These are phyloP conservation scores for Gnaphalium uliginosum DNA, from an alignment of 129 eudicot species.

Conservation along the genomic window DNA sequence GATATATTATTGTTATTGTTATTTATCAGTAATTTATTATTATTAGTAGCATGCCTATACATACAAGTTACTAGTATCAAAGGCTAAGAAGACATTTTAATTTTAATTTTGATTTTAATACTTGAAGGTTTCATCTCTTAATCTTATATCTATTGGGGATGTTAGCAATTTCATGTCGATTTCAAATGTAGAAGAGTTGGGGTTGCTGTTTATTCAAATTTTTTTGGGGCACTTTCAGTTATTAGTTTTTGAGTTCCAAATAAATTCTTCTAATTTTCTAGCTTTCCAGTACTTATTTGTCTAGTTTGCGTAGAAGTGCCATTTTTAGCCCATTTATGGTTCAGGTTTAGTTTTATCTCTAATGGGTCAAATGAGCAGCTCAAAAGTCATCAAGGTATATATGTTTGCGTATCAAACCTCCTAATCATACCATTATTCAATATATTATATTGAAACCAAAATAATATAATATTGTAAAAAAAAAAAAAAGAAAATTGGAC, in stretches of 20 bases:
- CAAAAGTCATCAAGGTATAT: neutral
- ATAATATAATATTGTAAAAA: neutral
- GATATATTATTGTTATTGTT: neutral
- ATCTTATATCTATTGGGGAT: constrained; percentile 3
- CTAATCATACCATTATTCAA: neutral
- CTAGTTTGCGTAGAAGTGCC: neutral
- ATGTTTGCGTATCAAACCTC: neutral
- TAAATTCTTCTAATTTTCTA: neutral
- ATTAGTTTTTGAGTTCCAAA: neutral
- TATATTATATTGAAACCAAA: neutral
- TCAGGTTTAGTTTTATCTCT: neutral
- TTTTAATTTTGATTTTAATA: neutral
- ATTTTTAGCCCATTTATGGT: neutral
- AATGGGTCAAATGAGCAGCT: neutral
- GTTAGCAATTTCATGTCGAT: neutral
- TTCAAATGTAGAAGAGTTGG: constrained; percentile 1
- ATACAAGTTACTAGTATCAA: constrained; percentile 12
- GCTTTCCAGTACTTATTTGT: constrained; percentile 16
- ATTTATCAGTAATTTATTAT: neutral
- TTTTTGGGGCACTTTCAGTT: neutral
- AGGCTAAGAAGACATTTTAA: neutral
- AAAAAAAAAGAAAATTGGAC: neutral
- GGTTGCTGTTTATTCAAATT: neutral
- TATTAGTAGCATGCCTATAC: neutral
- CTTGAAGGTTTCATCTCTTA: constrained; percentile 14